Base-by-base conservation (phyloP, 192 early-diverging fungal genomes). In the Linnemannia zychae region DNA sequence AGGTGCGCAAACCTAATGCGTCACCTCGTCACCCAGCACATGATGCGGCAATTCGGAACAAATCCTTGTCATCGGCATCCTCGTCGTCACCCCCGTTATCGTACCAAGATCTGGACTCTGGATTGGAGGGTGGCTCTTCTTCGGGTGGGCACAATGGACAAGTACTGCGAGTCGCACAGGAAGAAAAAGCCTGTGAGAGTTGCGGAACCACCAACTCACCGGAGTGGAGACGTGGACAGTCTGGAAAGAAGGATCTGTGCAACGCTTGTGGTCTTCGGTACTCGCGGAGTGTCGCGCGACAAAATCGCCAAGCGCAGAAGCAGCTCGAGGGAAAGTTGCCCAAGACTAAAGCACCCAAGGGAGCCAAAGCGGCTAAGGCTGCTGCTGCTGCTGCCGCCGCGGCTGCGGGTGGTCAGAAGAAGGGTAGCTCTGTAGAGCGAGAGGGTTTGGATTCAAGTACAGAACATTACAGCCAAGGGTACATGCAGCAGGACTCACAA, bases 191-290 rank as follows among this genome's bases (percentile, higher is more conserved):
- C 28, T 89, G 88, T 31, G 88, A 89, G 60, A 87, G 85, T 40
- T 92, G 91, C 84, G 87, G 88, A 38, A 92, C 91, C 4, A 89
- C 80, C 40, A 82, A 88, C 60, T 83, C 88, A 40, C 90, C 91
- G 16, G 91, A 91, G 78, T 92, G 91, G 91, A 76, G 91, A 60
- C 79, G 85, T 47, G 91, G 91, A 28, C 91, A 89, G 47, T 88
- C 87, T n/a, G 91, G 91, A 7, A 89, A 89, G 53, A 90, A 91
- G 67, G 90, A 90, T 71, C 69, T 92, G 1, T 92, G 91, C 66
- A 92, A 92, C 49, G 91, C 91, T 22, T 92, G 91, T 84, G 91
- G 91, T 36, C 63, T 92, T 11, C 84, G 90, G 38, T 87, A 89
- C 76, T 89, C 88, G 31, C 67, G 88, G 3, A 89, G 77, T 47